Evolutionary conservation across 768 basidiomycete genomes (phyloP), one percentile per base, ranked within the genome.

Genomic region (Lactarius psammicola): DNA sequence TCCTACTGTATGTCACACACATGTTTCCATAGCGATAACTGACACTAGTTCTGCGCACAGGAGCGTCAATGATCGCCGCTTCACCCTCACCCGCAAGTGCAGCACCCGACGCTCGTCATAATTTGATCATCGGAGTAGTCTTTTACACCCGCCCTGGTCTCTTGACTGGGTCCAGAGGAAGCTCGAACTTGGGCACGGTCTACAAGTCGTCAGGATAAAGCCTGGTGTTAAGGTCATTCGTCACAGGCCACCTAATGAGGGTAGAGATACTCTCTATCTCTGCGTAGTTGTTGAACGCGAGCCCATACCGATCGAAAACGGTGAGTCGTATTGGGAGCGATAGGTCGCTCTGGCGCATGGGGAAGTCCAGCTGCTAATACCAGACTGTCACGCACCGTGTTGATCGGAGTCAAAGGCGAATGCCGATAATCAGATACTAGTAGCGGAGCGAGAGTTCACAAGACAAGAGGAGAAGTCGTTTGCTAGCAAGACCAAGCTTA

Each of bases 281-380:
- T 2, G 84, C 86, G 69, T 89, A 84, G 74, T 98, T 96, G 73
- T 98, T 96, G 6, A 85, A 83, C 40, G 85, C 85, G 17, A 94
- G 81, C 76, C 97, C 98, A 77, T 98, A 96, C 96, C 96, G 98
- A 74, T 99, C 96, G 56, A 95, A 86, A 2, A 99, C 86, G 0
- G 87, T 84, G 58, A 97, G 85, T 69, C 91, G 86, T 7, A 94
- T 80, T 59, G 87, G n/a, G n/a, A n/a, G n/a, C n/a, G n/a, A 73
- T 6, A 85, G 86, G 74, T 98, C 95, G 73, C 92, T 94, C 13
- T 88, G 80, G 31, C 94, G 84, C 17, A 98, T 95, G 73, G 96
- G 95, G 81, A 98, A 98, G 13, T 97, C 82, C 4, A 98, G 79
- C 75, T 96, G 95, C 78, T 98, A 94, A 67, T 98, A 90, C 92